These are phyloP conservation scores for Xylariaceae sp. DNA, from an alignment of 2,329 filamentous ascomycete species.

Conservation along the genomic window DNA sequence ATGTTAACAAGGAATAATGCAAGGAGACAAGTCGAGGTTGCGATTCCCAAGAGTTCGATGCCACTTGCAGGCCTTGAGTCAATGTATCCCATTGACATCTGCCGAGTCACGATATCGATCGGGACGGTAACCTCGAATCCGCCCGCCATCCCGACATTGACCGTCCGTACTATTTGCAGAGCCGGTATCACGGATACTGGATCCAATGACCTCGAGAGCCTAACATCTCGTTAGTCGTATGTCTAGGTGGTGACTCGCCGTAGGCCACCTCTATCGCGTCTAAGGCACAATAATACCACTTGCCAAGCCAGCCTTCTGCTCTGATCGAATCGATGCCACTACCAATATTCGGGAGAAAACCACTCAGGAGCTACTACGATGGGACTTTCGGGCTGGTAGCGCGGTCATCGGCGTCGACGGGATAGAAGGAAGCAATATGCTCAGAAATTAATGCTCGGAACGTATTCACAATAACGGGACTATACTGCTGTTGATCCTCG, in stretches of 20 bases:
- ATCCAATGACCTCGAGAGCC: not conserved
- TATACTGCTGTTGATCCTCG: not conserved
- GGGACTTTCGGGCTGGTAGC: not conserved
- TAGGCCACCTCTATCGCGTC: not conserved
- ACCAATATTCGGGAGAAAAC: not conserved
- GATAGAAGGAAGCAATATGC: not conserved
- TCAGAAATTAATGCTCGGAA: not conserved
- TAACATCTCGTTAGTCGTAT: not conserved
- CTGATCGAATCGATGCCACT: not conserved
- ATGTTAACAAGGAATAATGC: conserved; percentile 8
- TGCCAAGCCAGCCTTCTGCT: not conserved
- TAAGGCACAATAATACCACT: not conserved
- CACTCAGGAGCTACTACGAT: not conserved
- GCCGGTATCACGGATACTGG: not conserved
- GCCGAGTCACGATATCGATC: not conserved
- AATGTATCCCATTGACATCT: conserved; percentile 2
- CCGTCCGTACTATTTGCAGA: not conserved
- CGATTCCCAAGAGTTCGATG: conserved; percentile 14
- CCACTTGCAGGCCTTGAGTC: conserved; percentile 6
- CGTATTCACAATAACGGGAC: not conserved
- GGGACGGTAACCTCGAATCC: not conserved
- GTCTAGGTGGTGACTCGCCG: not conserved
- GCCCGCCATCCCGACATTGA: not conserved
- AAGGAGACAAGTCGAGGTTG: conserved; percentile 13
- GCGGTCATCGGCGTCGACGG: not conserved